Percentiles rank a stretch among this genome's conserved stretches.
Evolutionary conservation across 257 asterid species (phyloP).

Genomic region (Primulina eburnea): DNA sequence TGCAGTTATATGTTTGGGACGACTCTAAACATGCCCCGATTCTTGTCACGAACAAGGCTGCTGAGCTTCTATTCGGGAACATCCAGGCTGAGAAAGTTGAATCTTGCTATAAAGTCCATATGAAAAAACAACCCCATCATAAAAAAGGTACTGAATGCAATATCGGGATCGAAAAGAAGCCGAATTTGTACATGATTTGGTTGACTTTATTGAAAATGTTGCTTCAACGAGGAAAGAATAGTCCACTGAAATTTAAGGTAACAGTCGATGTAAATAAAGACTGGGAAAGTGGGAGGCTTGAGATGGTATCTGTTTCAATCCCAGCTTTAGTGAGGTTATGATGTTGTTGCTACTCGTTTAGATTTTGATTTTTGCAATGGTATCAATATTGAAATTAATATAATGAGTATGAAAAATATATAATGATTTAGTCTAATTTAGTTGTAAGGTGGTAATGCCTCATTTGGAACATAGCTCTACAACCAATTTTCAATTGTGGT

Average conservation of each 20-base stretch:
- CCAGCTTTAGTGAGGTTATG: conserved; percentile 27
- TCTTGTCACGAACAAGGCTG: conserved; percentile 56
- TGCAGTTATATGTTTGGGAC: conserved; percentile 70
- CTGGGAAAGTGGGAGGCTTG: conserved; percentile 57
- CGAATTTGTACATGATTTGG: not conserved
- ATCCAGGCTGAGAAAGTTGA: conserved; percentile 52
- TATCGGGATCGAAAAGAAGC: conserved; percentile 27
- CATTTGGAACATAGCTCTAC: not conserved
- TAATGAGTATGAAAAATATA: too few relatives aligned
- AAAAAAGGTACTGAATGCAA: conserved; percentile 35
- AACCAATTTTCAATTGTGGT: not conserved
- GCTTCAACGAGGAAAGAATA: not conserved
- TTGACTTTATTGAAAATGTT: not conserved
- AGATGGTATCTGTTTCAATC: conserved; percentile 52
- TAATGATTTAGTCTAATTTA: too few relatives aligned
- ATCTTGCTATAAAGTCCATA: conserved; percentile 41
- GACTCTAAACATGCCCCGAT: conserved; percentile 52
- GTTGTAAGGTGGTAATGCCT: not conserved
- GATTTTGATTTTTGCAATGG: too few relatives aligned
- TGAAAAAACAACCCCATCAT: not conserved
- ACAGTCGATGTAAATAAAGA: conserved; percentile 42
- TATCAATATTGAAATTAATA: too few relatives aligned
- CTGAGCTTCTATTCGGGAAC: conserved; percentile 57
- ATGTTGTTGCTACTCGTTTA: too few relatives aligned
- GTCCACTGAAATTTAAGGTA: conserved; percentile 47